These are phyloP conservation scores for Phylloporus rhodoxanthus DNA, from an alignment of 768 basidiomycete genomes.

Conservation along the genomic window DNA sequence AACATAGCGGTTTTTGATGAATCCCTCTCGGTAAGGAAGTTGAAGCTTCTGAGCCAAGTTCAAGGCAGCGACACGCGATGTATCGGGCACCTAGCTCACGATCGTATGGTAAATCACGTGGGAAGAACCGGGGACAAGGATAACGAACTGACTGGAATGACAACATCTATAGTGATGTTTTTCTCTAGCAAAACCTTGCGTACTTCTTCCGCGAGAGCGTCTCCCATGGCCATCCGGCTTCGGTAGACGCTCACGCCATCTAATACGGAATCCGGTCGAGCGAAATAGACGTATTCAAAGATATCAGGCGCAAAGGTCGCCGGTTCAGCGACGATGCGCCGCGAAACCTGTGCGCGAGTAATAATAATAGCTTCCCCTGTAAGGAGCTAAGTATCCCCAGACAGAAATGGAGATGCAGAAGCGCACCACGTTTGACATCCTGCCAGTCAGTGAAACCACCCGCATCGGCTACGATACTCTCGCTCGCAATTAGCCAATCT, in stretches of 20 bases:
- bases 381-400: conserved; percentile 1
- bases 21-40: conserved; percentile 95
- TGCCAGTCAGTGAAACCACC: conserved; percentile 89
- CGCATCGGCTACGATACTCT: conserved; percentile 95
- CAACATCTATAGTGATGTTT: conserved; percentile 80
- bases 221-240: conserved; percentile 99
- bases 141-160: conserved; percentile 68
- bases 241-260: conserved; percentile 97
- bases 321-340: conserved; percentile 65
- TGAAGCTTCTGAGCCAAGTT: conserved; percentile 88
- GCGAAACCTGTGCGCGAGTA: conserved; percentile 70
- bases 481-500: conserved; percentile 90
- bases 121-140: not conserved
- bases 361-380: conserved; percentile 94
- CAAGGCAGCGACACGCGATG: conserved; percentile 90
- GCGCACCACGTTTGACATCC: conserved; percentile 82
- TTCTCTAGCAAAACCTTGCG: conserved; percentile 61
- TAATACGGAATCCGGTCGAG: conserved; percentile 94
- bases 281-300: conserved; percentile 98
- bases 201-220: conserved; percentile 86
- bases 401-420: not conserved
- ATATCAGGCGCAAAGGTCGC: conserved; percentile 92
- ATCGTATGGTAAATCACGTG: not conserved
- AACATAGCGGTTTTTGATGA: conserved; percentile 98
- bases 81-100: conserved; percentile 76